Percentiles rank a stretch among this genome's conserved stretches.
Evolutionary conservation across 2,329 filamentous ascomycete genomes (phyloP).

Genomic region (Trichoderma atrobrunneum): DNA sequence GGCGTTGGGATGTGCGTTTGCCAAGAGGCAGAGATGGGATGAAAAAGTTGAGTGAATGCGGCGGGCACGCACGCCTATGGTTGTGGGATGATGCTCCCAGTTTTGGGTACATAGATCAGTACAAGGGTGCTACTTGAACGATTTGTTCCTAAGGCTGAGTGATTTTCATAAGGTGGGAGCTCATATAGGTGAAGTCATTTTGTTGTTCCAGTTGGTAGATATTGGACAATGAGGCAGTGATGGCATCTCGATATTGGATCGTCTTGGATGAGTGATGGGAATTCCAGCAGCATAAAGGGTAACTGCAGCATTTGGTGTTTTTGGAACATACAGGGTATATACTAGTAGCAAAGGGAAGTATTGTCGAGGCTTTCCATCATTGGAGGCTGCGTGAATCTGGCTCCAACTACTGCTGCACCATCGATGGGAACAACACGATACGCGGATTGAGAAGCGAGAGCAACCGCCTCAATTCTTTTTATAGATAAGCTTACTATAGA

Average conservation of each 20-base stretch:
- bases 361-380: background rate
- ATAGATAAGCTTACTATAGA: background rate
- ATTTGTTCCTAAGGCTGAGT: background rate
- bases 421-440: background rate
- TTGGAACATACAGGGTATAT: background rate
- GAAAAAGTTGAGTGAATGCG: background rate
- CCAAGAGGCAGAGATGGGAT: background rate
- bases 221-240: background rate
- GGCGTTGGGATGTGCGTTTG: background rate
- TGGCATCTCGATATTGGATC: background rate
- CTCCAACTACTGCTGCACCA: background rate
- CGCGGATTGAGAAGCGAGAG: background rate
- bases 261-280: fast-evolving
- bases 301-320: background rate
- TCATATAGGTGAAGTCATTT: background rate
- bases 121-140: background rate
- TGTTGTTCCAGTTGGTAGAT: background rate
- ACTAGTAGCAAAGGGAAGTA: background rate
- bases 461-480: background rate
- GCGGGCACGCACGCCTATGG: background rate
- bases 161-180: background rate
- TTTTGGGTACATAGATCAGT: background rate
- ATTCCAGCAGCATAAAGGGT: background rate
- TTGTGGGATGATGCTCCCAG: background rate
- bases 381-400: background rate